Base-by-base conservation (phyloP, 2,329 filamentous ascomycete genomes). In the Stagonosporopsis vannaccii region DNA sequence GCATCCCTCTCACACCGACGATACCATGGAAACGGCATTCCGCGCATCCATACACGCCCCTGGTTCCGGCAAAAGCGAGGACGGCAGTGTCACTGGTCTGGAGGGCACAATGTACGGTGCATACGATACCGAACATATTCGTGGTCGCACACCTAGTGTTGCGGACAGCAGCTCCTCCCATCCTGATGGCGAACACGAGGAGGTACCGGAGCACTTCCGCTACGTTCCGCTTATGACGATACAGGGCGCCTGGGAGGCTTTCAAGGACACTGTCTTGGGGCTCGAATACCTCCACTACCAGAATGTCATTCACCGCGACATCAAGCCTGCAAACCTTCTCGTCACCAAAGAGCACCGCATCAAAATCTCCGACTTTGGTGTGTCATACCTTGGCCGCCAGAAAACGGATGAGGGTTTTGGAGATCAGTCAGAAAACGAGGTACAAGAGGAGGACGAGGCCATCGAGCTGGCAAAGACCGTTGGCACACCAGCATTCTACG, bases 281-380 rank as follows among this genome's bases (percentile, higher is more conserved):
- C 79, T 99, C 19, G 93, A 99, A 73, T 99, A 98, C 73, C 83
- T 99, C 8, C 81, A 83, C 65, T 81, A 79, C 57, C 80, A 83
- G 60, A 78, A 79, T n/a, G 79, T 82, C 61, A 78, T 81, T 13
- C 80, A 82, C 58, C 77, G 80, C 39, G 80, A 82, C 61, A 82
- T 82, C 71, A 82, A 82, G 62, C 81, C 81, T 17, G 93, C 94
- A 33, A 98, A 98, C 73, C 83, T 99, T 6, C 82, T 99, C 6
- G 92, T 94, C 81, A 96, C 92, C 46, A 87, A 81, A 66, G 89
- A 92, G 61, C 88, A 93, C 66, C 87, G 89, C 13, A 91, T 97
- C 70, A 99, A 99, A 81, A 99, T 99, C 58, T 98, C 95, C 5
- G 95, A 99, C 72, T 99, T 99, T 79, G 95, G 95, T 28, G 95